Base-by-base conservation (phyloP, 805 yeast genomes). In the Pichia pseudocactophila region DNA sequence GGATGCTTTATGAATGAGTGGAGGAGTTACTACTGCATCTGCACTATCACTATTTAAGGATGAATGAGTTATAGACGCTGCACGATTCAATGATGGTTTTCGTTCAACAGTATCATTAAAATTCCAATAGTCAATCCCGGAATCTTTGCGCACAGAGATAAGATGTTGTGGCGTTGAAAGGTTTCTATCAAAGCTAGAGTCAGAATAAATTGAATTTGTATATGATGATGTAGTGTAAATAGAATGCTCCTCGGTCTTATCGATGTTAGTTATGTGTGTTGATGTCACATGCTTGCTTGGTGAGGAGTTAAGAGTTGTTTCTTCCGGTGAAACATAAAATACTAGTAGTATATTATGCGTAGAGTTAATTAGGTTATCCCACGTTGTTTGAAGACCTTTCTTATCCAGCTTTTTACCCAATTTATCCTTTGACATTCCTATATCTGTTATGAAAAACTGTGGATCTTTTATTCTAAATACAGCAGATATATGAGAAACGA, bases 161-260 rank as follows among this genome's bases (percentile, higher is more conserved):
- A 80, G 59, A 51, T 82, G 76, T 48, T 80, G 80, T 1, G 92
- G 92, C 0, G 90, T 82, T 12, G 75, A 71, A 9, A 44, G 17
- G 80, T 85, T 51, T 76, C 44, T 43, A 30, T 58, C 62, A 17
- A 41, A 39, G 10, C 61, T 56, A 35, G 69, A 71, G 32, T 45
- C 66, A 20, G 73, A 62, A 40, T 69, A 77, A 37, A 75, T 65
- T 1, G 83, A 77, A 40, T 72, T 71, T 0, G 79, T 62, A 43
- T 73, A 78, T 0, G 82, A 72, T n/a, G 68, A 68, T 17, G 77
- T 71, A 8, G 75, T 70, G 18, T 62, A 55, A 0, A 74, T 63
- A 4, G 53, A 47, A 13, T 39, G 36, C 22, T 40, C 42, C 15
- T 50, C 53, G 11, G 27, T 31, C 28, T 33, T 37, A 16, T 40